Base-by-base conservation (phyloP, 192 early-diverging fungal genomes). In the Chytriomyces hyalinus region DNA sequence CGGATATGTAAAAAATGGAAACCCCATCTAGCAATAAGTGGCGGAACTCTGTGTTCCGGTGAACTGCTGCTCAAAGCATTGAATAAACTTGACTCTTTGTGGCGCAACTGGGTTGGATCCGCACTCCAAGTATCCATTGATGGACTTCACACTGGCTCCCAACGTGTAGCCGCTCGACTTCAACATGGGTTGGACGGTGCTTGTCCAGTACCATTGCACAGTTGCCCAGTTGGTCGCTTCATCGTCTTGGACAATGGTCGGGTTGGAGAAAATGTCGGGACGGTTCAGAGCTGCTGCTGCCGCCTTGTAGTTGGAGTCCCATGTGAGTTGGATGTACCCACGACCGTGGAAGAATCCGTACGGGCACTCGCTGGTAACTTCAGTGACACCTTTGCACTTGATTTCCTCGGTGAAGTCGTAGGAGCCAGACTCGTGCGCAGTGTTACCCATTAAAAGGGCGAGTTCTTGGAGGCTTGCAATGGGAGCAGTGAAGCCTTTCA, bases 61-160 rank as follows among this genome's bases (percentile, higher is more conserved):
- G 28, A 73, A 73, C 71, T 61, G 57, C 45, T 61, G 24, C 61
- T 60, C 53, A 73, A 73, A 73, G 71, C 71, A 73, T 22, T 73
- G 28, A 62, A 47, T 61, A 36, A 45, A 47, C 36, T 28, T 73
- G 20, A 63, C 59, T n/a, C 71, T 20, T 20, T 61, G 28, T 15
- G 53, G 8, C 8, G 28, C 26, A 62, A 73, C 62, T 22, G 15
- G 9, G 10, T 61, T 62, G 46, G 36, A 22, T n/a, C 46, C 9
- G 66, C 73, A 75, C 22, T 75, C 73, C n/a, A 75, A 24, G 15
- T 44, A 9, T n/a, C 73, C 73, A 53, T 75, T 75, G 48, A 75
- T 75, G 7, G 20, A 20, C 24, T 26, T 46, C 2, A 66, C 73
- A 66, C 62, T 65, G 61, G 24, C 53, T 15, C 46, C 73, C 44